These are phyloP conservation scores for thale cress (Arabidopsis thaliana) DNA, from an alignment of 345 rosid species.

Conservation along the genomic window TAIR10.1 NC_003070.9:9449501-9450000, in stretches of 20 bases:
- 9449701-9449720: background rate
- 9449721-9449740: slow-evolving; percentile 25
- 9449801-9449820: slow-evolving; percentile 35
- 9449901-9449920: slow-evolving; percentile 82
- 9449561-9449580: background rate
- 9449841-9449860: slow-evolving; percentile 62
- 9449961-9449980: slow-evolving; percentile 96
- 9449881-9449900: slow-evolving; percentile 94
- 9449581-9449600: background rate
- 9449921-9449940: slow-evolving; percentile 86
- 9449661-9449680: slow-evolving; percentile 3
- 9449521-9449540: no score
- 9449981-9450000: slow-evolving; percentile 90
- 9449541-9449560: no score
- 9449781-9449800: slow-evolving; percentile 13
- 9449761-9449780: slow-evolving; percentile 28
- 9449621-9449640: slow-evolving; percentile 34
- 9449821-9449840: slow-evolving; percentile 79
- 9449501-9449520: no score
- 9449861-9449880: slow-evolving; percentile 77
- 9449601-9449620: background rate
- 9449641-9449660: slow-evolving; percentile 19
- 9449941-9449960: slow-evolving; percentile 90
- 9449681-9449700: background rate
- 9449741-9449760: slow-evolving; percentile 15